Conservation (phyloP, 805 yeast species). For the Debaryomyces castellii region DNA sequence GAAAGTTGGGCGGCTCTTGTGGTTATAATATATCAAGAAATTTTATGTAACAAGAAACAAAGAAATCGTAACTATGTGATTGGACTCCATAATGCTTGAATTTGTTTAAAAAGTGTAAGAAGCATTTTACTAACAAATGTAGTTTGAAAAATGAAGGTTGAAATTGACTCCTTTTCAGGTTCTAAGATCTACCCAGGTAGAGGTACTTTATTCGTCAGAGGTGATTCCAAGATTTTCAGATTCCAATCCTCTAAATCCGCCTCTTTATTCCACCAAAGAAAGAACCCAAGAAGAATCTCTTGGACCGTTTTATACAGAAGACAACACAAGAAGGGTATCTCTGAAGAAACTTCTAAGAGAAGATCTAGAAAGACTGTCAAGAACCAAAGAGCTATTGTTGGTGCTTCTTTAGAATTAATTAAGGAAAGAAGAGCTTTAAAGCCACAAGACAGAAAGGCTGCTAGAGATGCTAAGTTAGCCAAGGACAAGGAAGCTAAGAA, state of each 20-base stretch:
- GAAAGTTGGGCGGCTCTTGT: too few relatives aligned
- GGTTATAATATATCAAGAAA: too few relatives aligned
- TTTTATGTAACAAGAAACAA: too few relatives aligned
- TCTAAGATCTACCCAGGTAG: slow-evolving; percentile 99
- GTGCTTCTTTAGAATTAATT: slow-evolving; percentile 98
- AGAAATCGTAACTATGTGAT: neutral
- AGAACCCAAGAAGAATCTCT: slow-evolving; percentile 99
- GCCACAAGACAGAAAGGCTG: slow-evolving; percentile 98
- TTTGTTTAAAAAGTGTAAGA: neutral
- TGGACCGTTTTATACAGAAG: slow-evolving; percentile 99
- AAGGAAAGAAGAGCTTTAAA: slow-evolving; percentile 95
- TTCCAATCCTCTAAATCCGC: slow-evolving; percentile 97
- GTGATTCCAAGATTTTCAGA: slow-evolving; percentile 99
- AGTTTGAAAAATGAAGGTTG: slow-evolving; percentile 84
- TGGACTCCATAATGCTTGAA: neutral
- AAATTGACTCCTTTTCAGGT: slow-evolving; percentile 99
- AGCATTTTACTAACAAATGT: slow-evolving; percentile 28
- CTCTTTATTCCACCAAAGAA: slow-evolving; percentile 98
- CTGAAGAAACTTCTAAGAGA: slow-evolving; percentile 98
- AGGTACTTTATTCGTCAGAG: slow-evolving; percentile 98
- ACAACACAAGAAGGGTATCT: slow-evolving; percentile 99
- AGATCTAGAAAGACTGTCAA: slow-evolving; percentile 96
- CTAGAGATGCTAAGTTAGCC: slow-evolving; percentile 86
- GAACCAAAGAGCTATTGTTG: slow-evolving; percentile 98
- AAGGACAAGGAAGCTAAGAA: slow-evolving; percentile 87